Base-by-base conservation (phyloP, 768 basidiomycete species). In the Phaeotremella skinneri region DNA sequence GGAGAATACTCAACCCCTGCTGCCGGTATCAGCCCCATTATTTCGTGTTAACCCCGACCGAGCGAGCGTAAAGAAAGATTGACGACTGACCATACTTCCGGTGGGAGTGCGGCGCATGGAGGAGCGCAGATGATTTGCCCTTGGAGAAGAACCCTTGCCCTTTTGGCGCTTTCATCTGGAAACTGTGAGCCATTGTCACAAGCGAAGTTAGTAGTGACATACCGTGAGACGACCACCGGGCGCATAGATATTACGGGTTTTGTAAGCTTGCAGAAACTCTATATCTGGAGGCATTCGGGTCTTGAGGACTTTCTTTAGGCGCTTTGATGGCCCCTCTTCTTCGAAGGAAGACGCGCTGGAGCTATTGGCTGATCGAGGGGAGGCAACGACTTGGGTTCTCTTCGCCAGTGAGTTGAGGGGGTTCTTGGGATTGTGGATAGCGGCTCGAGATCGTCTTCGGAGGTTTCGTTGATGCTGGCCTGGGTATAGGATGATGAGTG, bases 81-180 rank as follows among this genome's bases (percentile, higher is more conserved):
- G 7, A 7, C 43, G 21, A 45, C 43, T 9, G 7, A 45, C 43
- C 43, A 45, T 6, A 13, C 6, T 7, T 21, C 13, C 23, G 13
- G 23, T 20, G 11, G 43, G 43, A 20, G 6, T 45, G 7, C 13
- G 43, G 21, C 20, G 21, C 21, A 14, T 20, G 11, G 21, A 45
- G 7, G 7, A 20, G 21, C 13, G 43, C 43, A 14, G 43, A 45
- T 45, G 11, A 14, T 45, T 45, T 45, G 23, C 43, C 43, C 21
- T 45, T 45, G 13, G 43, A 45, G 23, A 45, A 45, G 43, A 45
- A 45, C 23, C 43, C 43, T 45, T 23, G 43, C 7, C 34, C 34
- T 37, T 13, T 45, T 6, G 13, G 13, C 7, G 43, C 13, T 20
- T 45, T 45, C 13, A 45, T 45, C 43, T 45, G 7, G 13, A 37